Base-by-base conservation (phyloP, 2,329 filamentous ascomycete genomes). In the Sporothrix protearum region DNA sequence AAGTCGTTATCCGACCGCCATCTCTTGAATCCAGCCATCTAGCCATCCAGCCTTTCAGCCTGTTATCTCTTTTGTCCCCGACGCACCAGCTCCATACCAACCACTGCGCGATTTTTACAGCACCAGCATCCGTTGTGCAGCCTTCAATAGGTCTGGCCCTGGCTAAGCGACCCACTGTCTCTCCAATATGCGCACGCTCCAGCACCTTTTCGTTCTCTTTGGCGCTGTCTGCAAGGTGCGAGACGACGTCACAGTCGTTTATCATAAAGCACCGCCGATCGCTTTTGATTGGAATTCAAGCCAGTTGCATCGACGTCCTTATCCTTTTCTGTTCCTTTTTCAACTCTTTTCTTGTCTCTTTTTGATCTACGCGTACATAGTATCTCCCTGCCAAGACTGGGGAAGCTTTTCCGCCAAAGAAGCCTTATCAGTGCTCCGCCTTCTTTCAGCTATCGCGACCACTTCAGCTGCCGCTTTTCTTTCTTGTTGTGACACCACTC, bases 21-120 rank as follows among this genome's bases (percentile, higher is more conserved):
- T 42, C 33, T 25, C 33, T 59, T 61, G 30, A n/a, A n/a, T n/a
- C 55, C 12, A n/a, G 28, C 55, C 55, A 12, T 49, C 19, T 19
- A 7, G 45, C 25, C 10, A 14, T 53, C 3, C 42, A 47, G 42
- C 42, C 49, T 28, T 25, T 28, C 22, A 9, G 49, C n/a, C 19
- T 22, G 16, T 45, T 30, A 33, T 30, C 36, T 57, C 25, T 19
- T n/a, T 10, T 45, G 2, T 28, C 14, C 59, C 22, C 14, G 1
- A 59, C 16, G 19, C 25, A 12, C 6, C 49, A 25, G n/a, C 25
- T 28, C n/a, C n/a, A 47, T 16, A 33, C 28, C 33, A 22, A 25
- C n/a, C 9, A 12, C 28, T 67, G 68, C 59, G 69, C 42, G 69
- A 70, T 70, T 70, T 70, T 30, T 45, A 12, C 1, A 28, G 47